Base-by-base conservation (phyloP, 495 filamentous ascomycete genomes). In the Achaetomiella virescens region DNA sequence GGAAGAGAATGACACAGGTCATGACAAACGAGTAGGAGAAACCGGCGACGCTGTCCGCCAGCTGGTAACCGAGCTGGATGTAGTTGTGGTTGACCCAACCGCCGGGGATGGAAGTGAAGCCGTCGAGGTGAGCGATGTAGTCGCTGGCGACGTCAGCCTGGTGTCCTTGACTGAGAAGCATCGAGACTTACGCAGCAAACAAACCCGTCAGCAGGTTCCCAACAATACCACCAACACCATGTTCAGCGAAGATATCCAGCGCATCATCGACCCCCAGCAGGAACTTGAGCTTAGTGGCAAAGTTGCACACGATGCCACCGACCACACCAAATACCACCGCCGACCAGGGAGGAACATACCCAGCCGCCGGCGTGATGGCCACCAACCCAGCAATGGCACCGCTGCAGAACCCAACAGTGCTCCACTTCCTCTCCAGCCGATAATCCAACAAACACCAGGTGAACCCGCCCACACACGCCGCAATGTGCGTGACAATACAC, bases 401-500 rank as follows among this genome's bases (percentile, higher is more conserved):
- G 7, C 89, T 95, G 78, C 93, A 98, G 81, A 97, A 97, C 11
- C 93, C 93, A 47, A 98, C 93, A 15, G 91, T 95, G 2, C 90
- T 95, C 90, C 91, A 98, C 77, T 97, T 98, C 60, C 82, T 78
- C 71, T 97, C 93, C 29, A 98, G 81, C 31, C 93, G 83, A 73
- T 95, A 98, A 72, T 98, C 93, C 36, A 98, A 81, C 29, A 97
- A 72, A 71, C 88, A 95, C 93, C 93, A 98, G 42, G 91, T 96
- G 46, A 97, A 85, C 58, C 92, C 92, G 50, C 90, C 93, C 35
- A 91, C 85, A 54, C 86, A 92, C 17, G 87, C 88, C 9, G 87
- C 79, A 7, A 91, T 75, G 61, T 89, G 86, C 37, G 84, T 88
- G n/a, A 86, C 80, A 10, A 87, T 70, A 41, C 78, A 81, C 42